Base-by-base conservation (phyloP, 2,329 filamentous ascomycete species). In the Xylariaceae sp. region DNA sequence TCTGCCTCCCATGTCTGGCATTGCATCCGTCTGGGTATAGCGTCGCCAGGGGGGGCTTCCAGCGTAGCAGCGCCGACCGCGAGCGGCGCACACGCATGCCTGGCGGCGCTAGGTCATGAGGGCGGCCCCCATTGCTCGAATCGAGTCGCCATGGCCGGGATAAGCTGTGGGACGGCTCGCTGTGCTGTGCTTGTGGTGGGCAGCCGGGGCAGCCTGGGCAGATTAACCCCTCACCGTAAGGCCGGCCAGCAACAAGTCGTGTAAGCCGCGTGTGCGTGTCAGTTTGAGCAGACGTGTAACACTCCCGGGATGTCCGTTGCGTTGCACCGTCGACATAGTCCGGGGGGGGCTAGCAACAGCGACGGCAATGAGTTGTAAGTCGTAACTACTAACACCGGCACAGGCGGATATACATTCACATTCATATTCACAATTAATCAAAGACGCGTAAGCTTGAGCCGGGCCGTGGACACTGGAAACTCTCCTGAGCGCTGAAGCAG, bases 381-480 rank as follows among this genome's bases (percentile, higher is more conserved):
- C n/a, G n/a, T n/a, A n/a, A n/a, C n/a, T n/a, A n/a, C n/a, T n/a
- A 41, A 53, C 26, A 18, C 21, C 36, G n/a, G 19, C 8, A 30
- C 21, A n/a, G 46, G 26, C 34, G 32, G 21, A 37, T 43, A 43
- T 19, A 47, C 46, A 48, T 26, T 44, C n/a, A 40, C 32, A 45
- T 37, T 44, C n/a, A 40, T 22, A 45, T 37, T n/a, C 37, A 40
- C 37, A 18, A 16, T 7, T 26, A 22, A 22, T 49, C 49, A 49
- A 53, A 41, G 55, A 58, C 49, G 53, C 56, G 50, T 56, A 40
- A 60, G 57, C 50, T 55, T n/a, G n/a, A n/a, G n/a, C n/a, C n/a
- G n/a, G 57, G 53, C 53, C 54, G 57, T 56, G 57, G 56, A 59
- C 61, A 66, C 60, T 59, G 61, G 26, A 26, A 26, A 8, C n/a